A percentile compares a stretch with the other conserved stretches of the same genome.
These are phyloP conservation scores for Lasiosphaeris hirsuta DNA, from an alignment of 495 filamentous ascomycete genomes.

Conservation along the genomic window DNA sequence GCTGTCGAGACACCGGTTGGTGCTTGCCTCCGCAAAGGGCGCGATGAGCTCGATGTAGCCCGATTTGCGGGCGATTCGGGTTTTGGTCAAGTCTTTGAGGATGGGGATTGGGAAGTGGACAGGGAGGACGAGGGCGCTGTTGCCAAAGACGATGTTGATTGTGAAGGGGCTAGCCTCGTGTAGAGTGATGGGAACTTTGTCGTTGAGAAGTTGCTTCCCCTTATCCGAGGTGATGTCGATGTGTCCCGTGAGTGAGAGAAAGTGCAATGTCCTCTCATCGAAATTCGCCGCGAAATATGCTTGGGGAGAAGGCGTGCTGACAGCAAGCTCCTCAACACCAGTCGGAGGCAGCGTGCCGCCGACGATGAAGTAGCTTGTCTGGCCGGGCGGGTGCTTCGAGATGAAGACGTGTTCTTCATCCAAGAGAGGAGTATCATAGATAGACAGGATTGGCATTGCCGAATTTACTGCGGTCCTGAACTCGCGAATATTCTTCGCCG, in stretches of 20 bases:
- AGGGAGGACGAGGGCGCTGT: slow-evolving; percentile 16
- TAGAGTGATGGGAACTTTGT: slow-evolving; percentile 29
- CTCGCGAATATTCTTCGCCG: not conserved
- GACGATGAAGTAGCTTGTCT: slow-evolving; percentile 17
- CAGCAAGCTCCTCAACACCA: not conserved
- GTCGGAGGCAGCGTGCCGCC: not conserved
- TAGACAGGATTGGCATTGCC: slow-evolving; percentile 10
- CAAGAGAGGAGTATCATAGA: slow-evolving; percentile 22
- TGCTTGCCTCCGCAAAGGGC: slow-evolving; percentile 26
- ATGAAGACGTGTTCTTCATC: slow-evolving; percentile 33
- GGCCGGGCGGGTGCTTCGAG: slow-evolving; percentile 27
- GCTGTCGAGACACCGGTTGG: slow-evolving; percentile 19
- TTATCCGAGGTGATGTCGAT: slow-evolving; percentile 26
- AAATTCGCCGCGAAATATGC: slow-evolving; percentile 11
- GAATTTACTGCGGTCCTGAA: too few relatives aligned
- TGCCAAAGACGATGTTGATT: slow-evolving; percentile 32
- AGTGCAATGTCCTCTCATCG: not conserved
- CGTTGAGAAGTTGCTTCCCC: slow-evolving; percentile 25
- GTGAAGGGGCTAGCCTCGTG: slow-evolving; percentile 31
- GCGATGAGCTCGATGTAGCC: slow-evolving; percentile 46
- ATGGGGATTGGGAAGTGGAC: slow-evolving; percentile 45
- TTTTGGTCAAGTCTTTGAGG: slow-evolving; percentile 27
- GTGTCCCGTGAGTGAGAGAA: slow-evolving; percentile 25
- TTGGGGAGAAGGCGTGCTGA: not conserved
- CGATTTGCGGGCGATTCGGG: slow-evolving; percentile 44